Evolutionary conservation across 352 stramenopile species (phyloP), one percentile per base, ranked within the genome.

Genomic region (Pythium chondricola): DNA sequence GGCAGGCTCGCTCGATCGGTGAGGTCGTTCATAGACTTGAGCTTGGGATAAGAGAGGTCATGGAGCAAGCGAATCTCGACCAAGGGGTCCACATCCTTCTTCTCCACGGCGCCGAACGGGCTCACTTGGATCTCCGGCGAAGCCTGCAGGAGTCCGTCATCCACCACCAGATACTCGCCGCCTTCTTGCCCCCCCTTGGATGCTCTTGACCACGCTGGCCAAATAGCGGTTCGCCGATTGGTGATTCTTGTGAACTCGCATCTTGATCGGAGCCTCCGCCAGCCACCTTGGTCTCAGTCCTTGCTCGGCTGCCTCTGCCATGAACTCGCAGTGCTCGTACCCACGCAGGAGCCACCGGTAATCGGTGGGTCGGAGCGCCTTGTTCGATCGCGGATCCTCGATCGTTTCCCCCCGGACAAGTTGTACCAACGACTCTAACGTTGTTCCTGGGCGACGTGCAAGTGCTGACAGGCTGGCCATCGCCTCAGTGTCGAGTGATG

Each of bases 91-190:
- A 32, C 43, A 2, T 20, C 41, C 0, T 10, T 24, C 29, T 58
- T 58, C 26, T 48, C 39, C 14, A 52, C 35, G 2, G 39, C 43
- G 0, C 51, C 36, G 16, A 58, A 29, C 27, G 51, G 51, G 21
- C 42, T 58, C 20, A 27, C n/a, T 6, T 44, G 32, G 14, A 63
- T 10, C 0, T 37, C 16, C 2, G 48, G 35, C 29, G 43, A 63
- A 3, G 13, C 9, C 0, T 30, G 9, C 1, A 42, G 20, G 2
- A 47, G 13, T 0, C 20, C 14, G 2, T 35, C 17, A 24, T 37
- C 36, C 14, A 65, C 21, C 0, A 56, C 47, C 0, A 65, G 30
- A 38, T 65, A 60, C n/a, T 51, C 47, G 18, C 50, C 50, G 9
- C n/a, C 32, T 14, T 30, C 27, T 49, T 61, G 50, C 6, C 51